Evolutionary conservation across 345 rosid species (phyloP).

Genomic region (Rhizophora apiculata): DNA sequence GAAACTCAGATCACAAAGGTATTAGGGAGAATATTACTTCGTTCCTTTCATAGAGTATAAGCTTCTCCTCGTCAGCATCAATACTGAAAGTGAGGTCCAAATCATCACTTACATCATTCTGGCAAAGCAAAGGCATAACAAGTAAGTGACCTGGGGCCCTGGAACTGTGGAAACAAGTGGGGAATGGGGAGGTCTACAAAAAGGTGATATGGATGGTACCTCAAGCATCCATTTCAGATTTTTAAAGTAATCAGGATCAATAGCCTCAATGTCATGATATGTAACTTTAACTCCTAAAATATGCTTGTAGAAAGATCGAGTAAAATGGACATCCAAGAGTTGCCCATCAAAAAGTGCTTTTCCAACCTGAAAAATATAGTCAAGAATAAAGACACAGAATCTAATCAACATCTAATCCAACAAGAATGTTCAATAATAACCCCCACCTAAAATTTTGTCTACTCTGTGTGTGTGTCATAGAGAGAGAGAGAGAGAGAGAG

Average conservation of each 20-base stretch:
- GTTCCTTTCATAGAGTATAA: constrained; percentile 71
- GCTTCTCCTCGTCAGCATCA: constrained; percentile 96
- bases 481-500: no score
- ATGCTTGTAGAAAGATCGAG: constrained; percentile 98
- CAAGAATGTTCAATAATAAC: neutral
- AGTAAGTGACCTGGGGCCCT: neutral
- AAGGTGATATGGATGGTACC: constrained; percentile 39
- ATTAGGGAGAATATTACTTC: constrained; percentile 44
- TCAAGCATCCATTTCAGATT: constrained; percentile 96
- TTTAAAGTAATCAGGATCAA: constrained; percentile 87
- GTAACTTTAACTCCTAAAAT: constrained; percentile 86
- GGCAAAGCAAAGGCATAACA: constrained; percentile 26
- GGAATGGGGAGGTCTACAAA: neutral
- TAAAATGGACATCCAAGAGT: constrained; percentile 92
- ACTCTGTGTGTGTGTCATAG: no score
- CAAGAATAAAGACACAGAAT: constrained; percentile 6
- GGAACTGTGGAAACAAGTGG: neutral
- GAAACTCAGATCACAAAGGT: neutral
- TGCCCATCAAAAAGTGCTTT: constrained; percentile 96
- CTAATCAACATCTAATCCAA: constrained; percentile 1
- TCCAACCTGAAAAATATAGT: constrained; percentile 61
- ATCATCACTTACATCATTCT: constrained; percentile 86
- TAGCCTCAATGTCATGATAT: constrained; percentile 95
- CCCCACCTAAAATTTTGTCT: no score
- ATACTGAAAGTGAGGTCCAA: constrained; percentile 89